A percentile compares a stretch with the other conserved stretches of the same genome.
These are phyloP conservation scores for Spinellus fusiger DNA, from an alignment of 192 early-diverging fungal genomes.

Conservation along the genomic window DNA sequence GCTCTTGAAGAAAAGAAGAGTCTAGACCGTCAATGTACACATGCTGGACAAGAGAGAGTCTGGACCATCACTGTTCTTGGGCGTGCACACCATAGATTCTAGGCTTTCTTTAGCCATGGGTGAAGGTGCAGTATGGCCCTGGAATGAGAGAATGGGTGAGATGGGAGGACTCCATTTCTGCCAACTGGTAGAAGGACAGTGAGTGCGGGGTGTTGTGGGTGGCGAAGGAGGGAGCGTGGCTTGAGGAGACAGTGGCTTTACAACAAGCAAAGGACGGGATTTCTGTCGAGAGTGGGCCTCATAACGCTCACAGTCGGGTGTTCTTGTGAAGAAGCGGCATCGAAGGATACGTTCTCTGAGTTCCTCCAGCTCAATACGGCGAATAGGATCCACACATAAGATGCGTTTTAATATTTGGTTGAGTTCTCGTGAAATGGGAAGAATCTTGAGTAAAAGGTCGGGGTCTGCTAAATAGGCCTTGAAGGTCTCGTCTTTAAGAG, in stretches of 20 bases:
- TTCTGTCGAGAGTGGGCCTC: not conserved
- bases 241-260: not conserved
- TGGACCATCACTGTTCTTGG: not conserved
- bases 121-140: not conserved
- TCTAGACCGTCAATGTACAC: not conserved
- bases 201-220: conserved; percentile 7
- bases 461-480: conserved; percentile 59
- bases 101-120: not conserved
- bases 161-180: not conserved
- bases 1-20: not conserved
- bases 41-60: not conserved
- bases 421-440: conserved; percentile 63
- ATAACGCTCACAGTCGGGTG: conserved; percentile 2
- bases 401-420: conserved; percentile 64
- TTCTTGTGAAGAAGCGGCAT: conserved; percentile 40
- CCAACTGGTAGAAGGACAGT: conserved; percentile 1
- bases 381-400: conserved; percentile 59
- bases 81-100: not conserved
- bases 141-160: conserved; percentile 10
- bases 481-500: conserved; percentile 71
- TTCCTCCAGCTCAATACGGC: conserved; percentile 44
- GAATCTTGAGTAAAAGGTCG: conserved; percentile 52
- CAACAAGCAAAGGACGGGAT: not conserved
- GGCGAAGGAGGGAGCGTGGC: conserved; percentile 9
- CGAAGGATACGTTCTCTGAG: conserved; percentile 30